These are phyloP conservation scores for Hortaea werneckii DNA, from an alignment of 2,329 filamentous ascomycete species.

Conservation along the genomic window DNA sequence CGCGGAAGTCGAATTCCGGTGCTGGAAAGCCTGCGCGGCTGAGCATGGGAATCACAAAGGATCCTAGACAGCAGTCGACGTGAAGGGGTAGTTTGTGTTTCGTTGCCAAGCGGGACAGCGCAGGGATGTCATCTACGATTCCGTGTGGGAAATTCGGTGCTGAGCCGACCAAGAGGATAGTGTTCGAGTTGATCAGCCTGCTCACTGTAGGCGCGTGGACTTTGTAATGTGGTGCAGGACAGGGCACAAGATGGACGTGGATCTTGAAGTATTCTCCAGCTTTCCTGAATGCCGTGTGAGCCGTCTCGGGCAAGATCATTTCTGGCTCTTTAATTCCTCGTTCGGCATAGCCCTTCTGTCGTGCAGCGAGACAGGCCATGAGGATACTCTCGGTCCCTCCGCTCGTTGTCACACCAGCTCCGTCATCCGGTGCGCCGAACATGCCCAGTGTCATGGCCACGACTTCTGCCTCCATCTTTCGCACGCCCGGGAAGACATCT, in stretches of 20 bases:
- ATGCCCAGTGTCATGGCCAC: conserved; percentile 76
- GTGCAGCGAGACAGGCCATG: conserved; percentile 83
- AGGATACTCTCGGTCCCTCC: conserved; percentile 95
- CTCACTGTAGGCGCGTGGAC: conserved; percentile 69
- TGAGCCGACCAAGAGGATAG: conserved; percentile 82
- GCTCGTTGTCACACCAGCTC: conserved; percentile 79
- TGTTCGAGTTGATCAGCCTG: conserved; percentile 88
- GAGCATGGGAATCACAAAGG: conserved; percentile 86
- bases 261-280: conserved; percentile 94
- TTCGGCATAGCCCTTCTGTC: conserved; percentile 79
- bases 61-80: conserved; percentile 95
- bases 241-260: conserved; percentile 79
- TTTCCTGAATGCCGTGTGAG: conserved; percentile 93
- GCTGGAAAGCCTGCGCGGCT: conserved; percentile 87
- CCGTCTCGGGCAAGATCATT: conserved; percentile 94
- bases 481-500: conserved; percentile 92
- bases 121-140: conserved; percentile 88
- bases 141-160: conserved; percentile 97
- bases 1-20: conserved; percentile 82
- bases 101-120: conserved; percentile 71
- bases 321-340: conserved; percentile 85
- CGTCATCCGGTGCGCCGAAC: conserved; percentile 74
- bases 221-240: conserved; percentile 75
- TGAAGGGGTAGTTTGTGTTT: conserved; percentile 77
- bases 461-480: conserved; percentile 98